phyloP scores from a whole-genome alignment of 164 flowering plant species.

The Amborella trichopoda region DNA sequence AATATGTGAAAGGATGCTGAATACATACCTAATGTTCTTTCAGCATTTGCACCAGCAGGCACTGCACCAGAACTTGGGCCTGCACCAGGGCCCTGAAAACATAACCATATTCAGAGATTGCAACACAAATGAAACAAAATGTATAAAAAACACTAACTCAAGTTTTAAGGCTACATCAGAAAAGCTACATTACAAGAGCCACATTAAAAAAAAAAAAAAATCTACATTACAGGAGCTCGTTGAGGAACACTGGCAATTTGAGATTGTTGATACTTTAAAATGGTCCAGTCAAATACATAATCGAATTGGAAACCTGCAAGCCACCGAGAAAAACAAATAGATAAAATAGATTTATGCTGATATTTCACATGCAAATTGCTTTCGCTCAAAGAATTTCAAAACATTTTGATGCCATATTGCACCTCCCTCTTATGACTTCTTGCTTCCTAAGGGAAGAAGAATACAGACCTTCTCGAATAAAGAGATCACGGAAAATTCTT shows the following conservation, averaged over 20 bases:
- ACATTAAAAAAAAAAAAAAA: not conserved
- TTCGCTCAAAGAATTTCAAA: not conserved
- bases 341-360: not conserved
- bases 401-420: not conserved
- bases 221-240: conserved; percentile 43
- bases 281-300: conserved; percentile 90
- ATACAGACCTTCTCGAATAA: conserved; percentile 63
- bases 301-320: conserved; percentile 78
- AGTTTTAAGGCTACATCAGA: not conserved
- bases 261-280: conserved; percentile 82
- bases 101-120: conserved; percentile 86
- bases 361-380: not conserved
- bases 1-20: too few relatives aligned
- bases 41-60: conserved; percentile 32
- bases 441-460: too few relatives aligned
- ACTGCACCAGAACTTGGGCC: conserved; percentile 65
- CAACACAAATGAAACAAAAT: not conserved
- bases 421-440: too few relatives aligned
- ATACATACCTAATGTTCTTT: conserved; percentile 41
- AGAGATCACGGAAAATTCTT: conserved; percentile 58
- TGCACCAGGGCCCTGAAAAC: conserved; percentile 44
- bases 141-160: not conserved
- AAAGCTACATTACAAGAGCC: not conserved
- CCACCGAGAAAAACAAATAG: not conserved
- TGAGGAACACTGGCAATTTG: conserved; percentile 60